phyloP scores from a whole-genome alignment of 1,284 basidiomycete genomes.

The Gomphus bonarii region DNA sequence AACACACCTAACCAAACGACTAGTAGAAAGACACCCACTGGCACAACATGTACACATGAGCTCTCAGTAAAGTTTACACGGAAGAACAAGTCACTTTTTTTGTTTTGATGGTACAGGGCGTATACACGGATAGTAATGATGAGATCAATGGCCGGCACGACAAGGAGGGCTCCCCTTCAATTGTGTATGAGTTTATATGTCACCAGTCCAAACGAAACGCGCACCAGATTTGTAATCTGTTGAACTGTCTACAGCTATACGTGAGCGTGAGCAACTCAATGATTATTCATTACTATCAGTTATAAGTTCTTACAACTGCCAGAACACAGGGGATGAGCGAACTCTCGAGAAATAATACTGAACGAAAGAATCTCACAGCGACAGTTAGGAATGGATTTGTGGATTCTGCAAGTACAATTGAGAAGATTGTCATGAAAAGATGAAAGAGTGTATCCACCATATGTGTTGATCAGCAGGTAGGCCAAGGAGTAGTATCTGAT shows the following conservation, averaged over 20 bases:
- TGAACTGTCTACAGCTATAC: background rate
- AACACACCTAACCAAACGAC: background rate
- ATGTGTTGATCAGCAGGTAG: slow-evolving; percentile 1
- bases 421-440: background rate
- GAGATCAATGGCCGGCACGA: slow-evolving; percentile 1
- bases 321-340: background rate
- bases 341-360: background rate
- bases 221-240: slow-evolving; percentile 1
- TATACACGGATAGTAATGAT: background rate
- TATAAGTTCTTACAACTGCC: slow-evolving; percentile 1
- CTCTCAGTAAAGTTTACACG: too few relatives aligned
- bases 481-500: slow-evolving; percentile 5
- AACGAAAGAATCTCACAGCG: background rate
- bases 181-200: background rate
- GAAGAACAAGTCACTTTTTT: background rate
- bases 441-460: background rate
- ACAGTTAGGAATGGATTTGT: background rate
- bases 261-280: background rate
- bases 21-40: background rate
- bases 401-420: background rate
- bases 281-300: background rate
- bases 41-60: background rate
- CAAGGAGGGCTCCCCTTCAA: background rate
- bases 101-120: background rate
- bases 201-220: background rate